Evolutionary conservation across 2,329 filamentous ascomycete genomes (phyloP), one percentile per base, ranked within the genome.

Genomic region (Stagonosporopsis cucurbitacearum): DNA sequence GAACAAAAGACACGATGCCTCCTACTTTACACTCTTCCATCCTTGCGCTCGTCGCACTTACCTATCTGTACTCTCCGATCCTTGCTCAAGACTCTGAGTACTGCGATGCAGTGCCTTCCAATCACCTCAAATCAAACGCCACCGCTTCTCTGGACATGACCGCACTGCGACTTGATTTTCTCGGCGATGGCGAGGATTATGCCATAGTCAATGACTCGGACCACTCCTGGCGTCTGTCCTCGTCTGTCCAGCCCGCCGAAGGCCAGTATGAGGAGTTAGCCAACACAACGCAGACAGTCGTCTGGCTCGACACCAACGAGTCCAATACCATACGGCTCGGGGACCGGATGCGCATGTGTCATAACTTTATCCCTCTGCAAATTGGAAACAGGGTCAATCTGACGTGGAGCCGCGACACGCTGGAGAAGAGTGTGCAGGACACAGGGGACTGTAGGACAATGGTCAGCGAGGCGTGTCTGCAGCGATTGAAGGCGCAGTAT

Each of bases 401-500:
- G 20, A 46, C 42, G n/a, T 47, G 50, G 50, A 41, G 35, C 15
- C 8, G 36, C 7, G 50, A 47, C 2, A 25, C 33, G 20, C 43
- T 53, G 32, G 28, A 41, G 36, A 41, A 42, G 22, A 53, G 50
- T 20, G 20, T 47, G n/a, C 20, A 23, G 6, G 50, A 47, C 12
- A 35, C 35, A 8, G 50, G 50, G 7, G 50, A 53, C 25, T 53
- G 50, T n/a, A 45, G 43, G 22, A 45, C 13, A 3, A 3, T 53
- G 23, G 35, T 47, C 2, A 53, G 50, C 19, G 36, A 53, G 7
- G 36, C 22, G n/a, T 53, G 42, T 36, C 6, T 41, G 36, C 11
- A 2, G 11, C 12, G 39, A 7, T 12, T 53, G 30, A 15, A 4
- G 13, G 1, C 4, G 6, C 50, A 53, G 35, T 53, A 53, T 25